Conservation (phyloP, 2,329 filamentous ascomycete species). For the Aspergillus unguis region DNA sequence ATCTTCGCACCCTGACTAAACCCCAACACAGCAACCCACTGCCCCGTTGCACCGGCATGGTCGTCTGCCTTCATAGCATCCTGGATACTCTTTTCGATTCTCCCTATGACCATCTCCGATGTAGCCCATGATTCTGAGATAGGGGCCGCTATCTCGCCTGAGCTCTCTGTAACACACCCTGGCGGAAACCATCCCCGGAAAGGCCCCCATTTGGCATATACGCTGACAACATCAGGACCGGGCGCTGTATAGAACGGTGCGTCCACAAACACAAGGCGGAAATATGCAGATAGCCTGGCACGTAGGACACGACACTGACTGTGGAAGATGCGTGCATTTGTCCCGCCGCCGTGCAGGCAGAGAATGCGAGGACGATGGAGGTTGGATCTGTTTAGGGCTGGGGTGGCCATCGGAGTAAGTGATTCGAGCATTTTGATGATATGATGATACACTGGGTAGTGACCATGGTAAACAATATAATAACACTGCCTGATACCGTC, state of each 20-base stretch:
- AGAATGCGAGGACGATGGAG: slow-evolving; percentile 6
- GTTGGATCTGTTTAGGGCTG: background rate
- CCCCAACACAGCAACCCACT: slow-evolving; percentile 60
- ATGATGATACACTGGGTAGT: background rate
- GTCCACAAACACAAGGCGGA: slow-evolving; percentile 8
- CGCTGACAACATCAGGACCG: slow-evolving; percentile 60
- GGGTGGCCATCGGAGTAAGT: background rate
- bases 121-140: background rate
- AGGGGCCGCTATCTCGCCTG: background rate
- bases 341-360: slow-evolving; percentile 13
- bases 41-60: slow-evolving; percentile 46
- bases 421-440: background rate
- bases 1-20: slow-evolving; percentile 67
- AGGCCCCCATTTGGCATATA: slow-evolving; percentile 65
- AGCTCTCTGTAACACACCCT: slow-evolving; percentile 48
- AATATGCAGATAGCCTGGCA: background rate
- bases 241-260: slow-evolving; percentile 34
- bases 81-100: slow-evolving; percentile 43
- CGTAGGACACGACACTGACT: slow-evolving; percentile 5
- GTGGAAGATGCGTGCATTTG: slow-evolving; percentile 6
- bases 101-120: slow-evolving; percentile 47
- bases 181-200: slow-evolving; percentile 56
- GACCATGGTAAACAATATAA: background rate
- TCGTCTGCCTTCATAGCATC: slow-evolving; percentile 53
- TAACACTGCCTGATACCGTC: too few relatives aligned